Conservation (phyloP, 345 rosid genomes). For the Salix arbutifolia region DNA sequence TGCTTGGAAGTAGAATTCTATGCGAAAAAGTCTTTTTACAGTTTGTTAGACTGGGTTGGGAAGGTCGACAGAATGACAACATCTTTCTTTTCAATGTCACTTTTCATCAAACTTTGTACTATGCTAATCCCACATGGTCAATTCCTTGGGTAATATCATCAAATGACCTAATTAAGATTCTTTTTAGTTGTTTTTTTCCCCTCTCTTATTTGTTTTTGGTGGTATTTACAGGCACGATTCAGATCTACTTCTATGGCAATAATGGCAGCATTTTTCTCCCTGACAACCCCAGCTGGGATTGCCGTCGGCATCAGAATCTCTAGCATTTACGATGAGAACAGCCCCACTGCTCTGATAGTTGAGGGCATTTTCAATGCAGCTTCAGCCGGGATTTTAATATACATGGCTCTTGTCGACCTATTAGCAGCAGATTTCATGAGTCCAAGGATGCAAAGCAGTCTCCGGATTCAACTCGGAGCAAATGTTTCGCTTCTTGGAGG, state of each 20-base stretch:
- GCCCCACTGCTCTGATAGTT: constrained; percentile 45
- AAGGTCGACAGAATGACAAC: constrained; percentile 29
- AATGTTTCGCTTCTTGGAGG: constrained; percentile 54
- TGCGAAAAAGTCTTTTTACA: no score
- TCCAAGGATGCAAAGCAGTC: constrained; percentile 47
- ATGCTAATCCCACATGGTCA: background rate
- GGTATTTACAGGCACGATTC: constrained; percentile 43
- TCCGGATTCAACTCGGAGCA: constrained; percentile 53
- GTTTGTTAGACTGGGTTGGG: background rate
- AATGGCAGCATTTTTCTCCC: constrained; percentile 70
- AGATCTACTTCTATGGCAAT: constrained; percentile 38
- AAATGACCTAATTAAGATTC: no score
- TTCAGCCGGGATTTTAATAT: constrained; percentile 65
- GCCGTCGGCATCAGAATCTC: constrained; percentile 60
- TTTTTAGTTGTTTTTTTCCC: no score
- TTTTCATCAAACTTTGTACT: background rate
- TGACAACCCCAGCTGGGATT: constrained; percentile 60
- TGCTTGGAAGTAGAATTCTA: no score
- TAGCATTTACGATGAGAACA: constrained; percentile 39
- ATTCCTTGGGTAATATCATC: background rate
- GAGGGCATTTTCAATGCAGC: constrained; percentile 63
- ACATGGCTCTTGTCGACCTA: constrained; percentile 82
- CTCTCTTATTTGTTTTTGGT: background rate
- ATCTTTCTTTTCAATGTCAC: background rate
- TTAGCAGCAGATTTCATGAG: constrained; percentile 64